A percentile compares a stretch with the other conserved stretches of the same genome.
Conservation (phyloP, 73 alveolate genomes). For the Stentor roeselii region DNA sequence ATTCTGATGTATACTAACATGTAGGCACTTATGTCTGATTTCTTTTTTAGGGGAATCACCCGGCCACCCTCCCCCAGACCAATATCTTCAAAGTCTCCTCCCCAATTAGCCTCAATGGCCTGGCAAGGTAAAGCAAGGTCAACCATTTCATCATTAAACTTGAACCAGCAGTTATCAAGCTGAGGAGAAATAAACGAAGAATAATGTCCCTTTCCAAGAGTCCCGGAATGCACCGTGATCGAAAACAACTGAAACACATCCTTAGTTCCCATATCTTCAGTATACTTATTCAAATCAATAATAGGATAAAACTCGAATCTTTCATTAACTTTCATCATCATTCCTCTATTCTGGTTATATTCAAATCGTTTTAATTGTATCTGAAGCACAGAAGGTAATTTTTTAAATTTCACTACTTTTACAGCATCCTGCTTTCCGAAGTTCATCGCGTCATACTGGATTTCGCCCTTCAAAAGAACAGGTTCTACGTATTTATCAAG, state of each 20-base stretch:
- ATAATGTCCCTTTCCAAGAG: conserved; percentile 83
- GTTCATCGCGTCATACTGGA: conserved; percentile 70
- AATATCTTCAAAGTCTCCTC: conserved; percentile 41
- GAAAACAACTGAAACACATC: conserved; percentile 67
- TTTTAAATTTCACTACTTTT: conserved; percentile 62
- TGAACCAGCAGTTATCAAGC: conserved; percentile 41
- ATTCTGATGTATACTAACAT: conserved; percentile 72
- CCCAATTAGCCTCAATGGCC: conserved; percentile 31
- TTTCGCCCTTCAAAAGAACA: conserved; percentile 76
- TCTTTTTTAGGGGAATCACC: conserved; percentile 17
- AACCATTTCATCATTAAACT: conserved; percentile 56
- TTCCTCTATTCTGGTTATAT: conserved; percentile 59
- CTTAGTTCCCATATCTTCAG: conserved; percentile 26
- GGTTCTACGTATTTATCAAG: conserved; percentile 68
- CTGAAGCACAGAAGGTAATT: conserved; percentile 78
- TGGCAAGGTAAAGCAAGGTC: background rate
- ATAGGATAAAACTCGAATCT: conserved; percentile 52
- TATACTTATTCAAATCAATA: conserved; percentile 35
- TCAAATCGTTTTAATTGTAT: conserved; percentile 76
- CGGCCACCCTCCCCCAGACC: conserved; percentile 35
- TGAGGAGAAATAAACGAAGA: conserved; percentile 60
- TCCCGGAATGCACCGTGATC: conserved; percentile 83
- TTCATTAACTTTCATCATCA: conserved; percentile 70
- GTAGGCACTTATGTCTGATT: conserved; percentile 49
- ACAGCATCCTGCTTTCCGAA: conserved; percentile 81